Evolutionary conservation across 1,284 basidiomycete species (phyloP).

Genomic region (Ganoderma sp.): DNA sequence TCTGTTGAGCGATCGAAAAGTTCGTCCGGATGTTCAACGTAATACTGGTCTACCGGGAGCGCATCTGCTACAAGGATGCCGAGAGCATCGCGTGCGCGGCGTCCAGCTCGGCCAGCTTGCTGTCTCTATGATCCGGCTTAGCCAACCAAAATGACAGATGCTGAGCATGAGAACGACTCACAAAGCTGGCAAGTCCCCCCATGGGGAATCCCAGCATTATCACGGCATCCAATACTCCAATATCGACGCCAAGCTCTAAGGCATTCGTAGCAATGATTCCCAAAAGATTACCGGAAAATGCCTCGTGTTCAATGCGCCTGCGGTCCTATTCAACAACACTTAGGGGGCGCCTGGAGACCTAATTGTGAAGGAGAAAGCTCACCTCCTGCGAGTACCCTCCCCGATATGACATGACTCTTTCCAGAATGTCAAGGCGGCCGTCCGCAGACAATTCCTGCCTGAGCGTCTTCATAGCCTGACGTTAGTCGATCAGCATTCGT

Average conservation of each 20-base stretch:
- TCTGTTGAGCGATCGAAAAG: slow-evolving; percentile 68
- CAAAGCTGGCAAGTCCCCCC: slow-evolving; percentile 73
- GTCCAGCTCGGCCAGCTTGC: slow-evolving; percentile 89
- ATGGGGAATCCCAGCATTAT: slow-evolving; percentile 90
- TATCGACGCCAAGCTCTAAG: slow-evolving; percentile 90
- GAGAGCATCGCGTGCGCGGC: slow-evolving; percentile 83
- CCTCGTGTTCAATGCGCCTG: slow-evolving; percentile 83
- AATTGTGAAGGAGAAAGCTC: slow-evolving; percentile 6
- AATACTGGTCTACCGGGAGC: slow-evolving; percentile 81
- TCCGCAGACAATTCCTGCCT: slow-evolving; percentile 76
- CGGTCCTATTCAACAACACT: slow-evolving; percentile 61
- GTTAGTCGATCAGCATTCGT: slow-evolving; percentile 11
- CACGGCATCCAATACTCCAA: slow-evolving; percentile 87
- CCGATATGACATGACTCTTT: slow-evolving; percentile 83
- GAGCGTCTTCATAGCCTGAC: slow-evolving; percentile 80
- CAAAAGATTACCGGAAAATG: slow-evolving; percentile 82
- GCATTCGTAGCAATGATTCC: slow-evolving; percentile 93
- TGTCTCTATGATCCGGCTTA: slow-evolving; percentile 60
- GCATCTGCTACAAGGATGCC: slow-evolving; percentile 78
- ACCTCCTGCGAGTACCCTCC: slow-evolving; percentile 75
- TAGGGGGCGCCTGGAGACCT: not conserved
- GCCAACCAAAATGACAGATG: not conserved
- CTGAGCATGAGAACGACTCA: slow-evolving; percentile 43
- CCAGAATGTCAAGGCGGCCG: slow-evolving; percentile 78
- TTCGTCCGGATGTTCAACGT: slow-evolving; percentile 73